These are phyloP conservation scores for Fagopyrum esculentum DNA, from an alignment of 148 eudicot species.

Conservation along the genomic window DNA sequence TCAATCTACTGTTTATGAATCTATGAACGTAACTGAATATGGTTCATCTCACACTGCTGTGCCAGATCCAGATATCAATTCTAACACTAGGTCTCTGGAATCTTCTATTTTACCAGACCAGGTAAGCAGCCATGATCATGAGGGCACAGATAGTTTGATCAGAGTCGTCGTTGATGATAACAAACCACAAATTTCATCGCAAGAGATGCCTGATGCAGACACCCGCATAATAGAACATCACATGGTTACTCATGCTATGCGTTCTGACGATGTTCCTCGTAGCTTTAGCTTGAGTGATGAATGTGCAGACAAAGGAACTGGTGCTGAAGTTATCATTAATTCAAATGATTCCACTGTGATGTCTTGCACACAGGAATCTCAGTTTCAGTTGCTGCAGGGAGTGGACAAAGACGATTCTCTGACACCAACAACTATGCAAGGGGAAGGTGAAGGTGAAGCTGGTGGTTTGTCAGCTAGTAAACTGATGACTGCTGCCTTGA, in stretches of 20 bases:
- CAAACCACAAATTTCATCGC: slow-evolving; percentile 12
- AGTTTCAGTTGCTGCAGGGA: slow-evolving; percentile 21
- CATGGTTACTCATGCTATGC: not conserved
- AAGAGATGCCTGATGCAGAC: not conserved
- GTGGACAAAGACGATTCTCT: slow-evolving; percentile 17
- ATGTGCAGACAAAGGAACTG: slow-evolving; percentile 9
- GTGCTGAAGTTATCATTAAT: not conserved
- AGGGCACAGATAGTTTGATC: not conserved
- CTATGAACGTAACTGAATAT: slow-evolving; percentile 21
- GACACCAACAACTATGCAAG: slow-evolving; percentile 14
- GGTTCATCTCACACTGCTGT: slow-evolving; percentile 13
- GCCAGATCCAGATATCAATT: not conserved
- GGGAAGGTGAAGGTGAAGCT: slow-evolving; percentile 20
- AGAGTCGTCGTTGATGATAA: slow-evolving; percentile 3
- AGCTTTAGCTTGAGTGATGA: not conserved
- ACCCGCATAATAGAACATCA: not conserved
- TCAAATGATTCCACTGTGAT: slow-evolving; percentile 1
- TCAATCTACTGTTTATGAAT: slow-evolving; percentile 18
- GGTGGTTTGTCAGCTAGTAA: slow-evolving; percentile 15
- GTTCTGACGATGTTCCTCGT: not conserved
- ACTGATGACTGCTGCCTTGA: slow-evolving; percentile 18
- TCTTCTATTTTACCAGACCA: not conserved
- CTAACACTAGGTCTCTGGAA: not conserved
- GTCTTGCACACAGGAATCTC: slow-evolving; percentile 13
- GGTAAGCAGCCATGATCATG: not conserved